Percentiles rank a stretch among this genome's conserved stretches.
These are phyloP conservation scores for Aspergillus versicolor DNA, from an alignment of 2,329 filamentous ascomycete genomes.

Conservation along the genomic window DNA sequence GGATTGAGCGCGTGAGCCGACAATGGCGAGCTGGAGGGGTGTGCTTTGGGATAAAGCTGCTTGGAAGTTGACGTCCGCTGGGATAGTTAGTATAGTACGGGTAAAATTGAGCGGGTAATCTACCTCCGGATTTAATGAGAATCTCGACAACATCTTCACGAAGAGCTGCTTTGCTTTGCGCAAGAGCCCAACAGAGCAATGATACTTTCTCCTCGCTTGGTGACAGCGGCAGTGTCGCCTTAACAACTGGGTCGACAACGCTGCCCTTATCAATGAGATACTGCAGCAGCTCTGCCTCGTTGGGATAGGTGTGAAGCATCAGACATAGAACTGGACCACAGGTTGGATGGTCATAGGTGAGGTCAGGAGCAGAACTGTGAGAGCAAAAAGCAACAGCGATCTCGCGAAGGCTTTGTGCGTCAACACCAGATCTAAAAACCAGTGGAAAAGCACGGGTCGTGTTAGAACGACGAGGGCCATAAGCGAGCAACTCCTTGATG, in stretches of 20 bases:
- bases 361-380: conserved; percentile 1
- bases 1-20: not conserved
- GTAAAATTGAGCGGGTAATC: not conserved
- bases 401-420: conserved; percentile 1
- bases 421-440: conserved; percentile 1
- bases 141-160: conserved; percentile 3
- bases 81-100: not conserved
- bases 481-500: not conserved
- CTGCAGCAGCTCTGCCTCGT: conserved; percentile 4
- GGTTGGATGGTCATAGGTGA: conserved; percentile 2
- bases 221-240: not conserved
- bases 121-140: not conserved
- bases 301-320: conserved; percentile 1
- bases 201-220: conserved; percentile 1
- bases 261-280: conserved; percentile 7
- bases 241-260: conserved; percentile 4
- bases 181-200: conserved; percentile 7
- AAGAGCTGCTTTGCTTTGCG: not conserved
- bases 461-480: not conserved
- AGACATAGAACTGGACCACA: conserved; percentile 3
- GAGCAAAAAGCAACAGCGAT: conserved; percentile 9
- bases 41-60: conserved; percentile 1
- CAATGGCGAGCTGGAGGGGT: conserved; percentile 9
- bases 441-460: conserved; percentile 4
- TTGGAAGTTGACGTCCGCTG: conserved; percentile 7